Conservation (phyloP, 1,139 yeast genomes). For the Geotrichum fermentans region DNA sequence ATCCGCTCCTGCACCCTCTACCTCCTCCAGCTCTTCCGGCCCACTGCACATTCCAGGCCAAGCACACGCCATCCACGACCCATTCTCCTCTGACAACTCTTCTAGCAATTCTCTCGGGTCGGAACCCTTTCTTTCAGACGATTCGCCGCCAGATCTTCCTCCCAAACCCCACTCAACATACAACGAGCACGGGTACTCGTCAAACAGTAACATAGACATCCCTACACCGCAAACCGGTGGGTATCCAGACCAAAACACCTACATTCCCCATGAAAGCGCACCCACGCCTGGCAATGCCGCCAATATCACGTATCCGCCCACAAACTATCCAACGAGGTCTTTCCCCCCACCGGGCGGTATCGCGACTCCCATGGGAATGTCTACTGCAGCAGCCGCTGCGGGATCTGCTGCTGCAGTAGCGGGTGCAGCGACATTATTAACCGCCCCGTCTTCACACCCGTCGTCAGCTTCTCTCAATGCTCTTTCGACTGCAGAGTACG, state of each 20-base stretch:
- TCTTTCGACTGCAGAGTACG: constrained; percentile 34
- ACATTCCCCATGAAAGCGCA: constrained; percentile 16
- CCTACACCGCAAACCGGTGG: background rate
- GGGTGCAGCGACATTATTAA: constrained; percentile 14
- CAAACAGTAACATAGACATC: constrained; percentile 9
- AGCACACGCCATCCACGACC: constrained; percentile 1
- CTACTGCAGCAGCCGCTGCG: constrained; percentile 18
- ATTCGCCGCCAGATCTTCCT: background rate
- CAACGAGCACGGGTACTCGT: constrained; percentile 16
- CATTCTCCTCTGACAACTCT: constrained; percentile 13
- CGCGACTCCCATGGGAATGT: constrained; percentile 15
- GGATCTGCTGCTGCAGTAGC: constrained; percentile 20
- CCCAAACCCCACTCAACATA: constrained; percentile 6
- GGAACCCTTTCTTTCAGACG: constrained; percentile 14
- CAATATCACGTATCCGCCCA: constrained; percentile 10
- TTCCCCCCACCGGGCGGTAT: constrained; percentile 6
- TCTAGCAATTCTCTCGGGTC: constrained; percentile 19
- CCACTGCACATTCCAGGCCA: no score
- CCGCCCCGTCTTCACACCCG: constrained; percentile 12
- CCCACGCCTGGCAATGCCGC: background rate
- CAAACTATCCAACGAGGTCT: constrained; percentile 5
- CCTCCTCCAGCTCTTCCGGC: constrained; percentile 1
- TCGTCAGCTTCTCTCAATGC: constrained; percentile 22
- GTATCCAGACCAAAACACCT: constrained; percentile 15
- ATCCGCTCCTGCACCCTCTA: background rate